phyloP scores from a whole-genome alignment of 306 rosid genomes.

The Clitoria ternatea region DNA sequence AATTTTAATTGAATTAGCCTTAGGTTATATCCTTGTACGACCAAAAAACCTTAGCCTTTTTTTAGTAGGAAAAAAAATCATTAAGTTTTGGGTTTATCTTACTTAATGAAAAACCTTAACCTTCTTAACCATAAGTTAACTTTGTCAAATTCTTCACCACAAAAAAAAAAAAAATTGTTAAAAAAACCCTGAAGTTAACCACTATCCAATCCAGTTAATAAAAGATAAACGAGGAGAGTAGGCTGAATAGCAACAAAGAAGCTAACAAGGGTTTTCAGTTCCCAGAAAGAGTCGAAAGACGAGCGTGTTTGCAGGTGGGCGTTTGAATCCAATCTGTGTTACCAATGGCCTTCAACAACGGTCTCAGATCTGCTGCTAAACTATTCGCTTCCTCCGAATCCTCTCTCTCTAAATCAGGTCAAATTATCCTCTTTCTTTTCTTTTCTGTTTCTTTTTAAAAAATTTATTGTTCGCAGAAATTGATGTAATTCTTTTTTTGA shows the following conservation, averaged over 20 bases:
- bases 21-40: no score
- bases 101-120: no score
- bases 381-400: constrained; percentile 30
- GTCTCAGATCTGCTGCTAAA: constrained; percentile 33
- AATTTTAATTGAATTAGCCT: no score
- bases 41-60: no score
- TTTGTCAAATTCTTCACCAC: no score
- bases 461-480: background rate
- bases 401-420: constrained; percentile 30
- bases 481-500: background rate
- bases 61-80: no score
- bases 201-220: background rate
- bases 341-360: constrained; percentile 32
- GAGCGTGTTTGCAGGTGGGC: background rate
- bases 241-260: background rate
- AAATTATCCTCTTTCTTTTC: background rate
- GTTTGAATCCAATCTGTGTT: background rate
- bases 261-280: background rate
- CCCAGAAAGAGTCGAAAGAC: background rate
- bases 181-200: no score
- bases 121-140: no score
- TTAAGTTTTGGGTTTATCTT: no score
- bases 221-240: background rate
- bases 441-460: no score
- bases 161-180: no score